Percentiles rank a stretch among this genome's conserved stretches.
These are phyloP conservation scores for Cytospora piceicola DNA, from an alignment of 2,329 filamentous ascomycete genomes.

Conservation along the genomic window DNA sequence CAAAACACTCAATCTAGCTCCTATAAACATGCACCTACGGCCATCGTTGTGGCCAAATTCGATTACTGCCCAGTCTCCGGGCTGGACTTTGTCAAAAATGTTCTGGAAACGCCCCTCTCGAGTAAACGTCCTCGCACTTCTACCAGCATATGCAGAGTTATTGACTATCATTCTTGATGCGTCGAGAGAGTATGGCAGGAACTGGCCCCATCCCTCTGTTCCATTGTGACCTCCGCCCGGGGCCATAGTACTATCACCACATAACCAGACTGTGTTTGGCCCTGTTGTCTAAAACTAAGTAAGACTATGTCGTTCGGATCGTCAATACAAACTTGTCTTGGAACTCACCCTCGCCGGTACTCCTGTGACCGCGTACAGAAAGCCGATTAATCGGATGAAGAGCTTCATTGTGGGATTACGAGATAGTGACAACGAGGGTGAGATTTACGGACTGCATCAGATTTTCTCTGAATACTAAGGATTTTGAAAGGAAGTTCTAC, in stretches of 20 bases:
- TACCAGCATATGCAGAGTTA: constrained; percentile 58
- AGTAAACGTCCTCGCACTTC: constrained; percentile 57
- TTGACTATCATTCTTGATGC: constrained; percentile 39
- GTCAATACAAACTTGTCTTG: not conserved
- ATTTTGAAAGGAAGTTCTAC: too few relatives aligned
- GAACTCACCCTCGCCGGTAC: not conserved
- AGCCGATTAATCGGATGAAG: not conserved
- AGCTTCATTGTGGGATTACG: constrained; percentile 1
- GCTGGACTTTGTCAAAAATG: constrained; percentile 47
- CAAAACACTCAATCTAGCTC: not conserved
- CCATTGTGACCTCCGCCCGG: constrained; percentile 29
- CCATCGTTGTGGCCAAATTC: constrained; percentile 66
- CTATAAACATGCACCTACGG: not conserved
- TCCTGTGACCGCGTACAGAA: not conserved
- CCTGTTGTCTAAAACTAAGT: not conserved
- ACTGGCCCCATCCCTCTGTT: constrained; percentile 31
- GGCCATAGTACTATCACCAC: constrained; percentile 32
- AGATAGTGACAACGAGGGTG: not conserved
- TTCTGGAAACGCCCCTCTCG: constrained; percentile 56
- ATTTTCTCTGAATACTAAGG: not conserved
- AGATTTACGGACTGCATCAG: not conserved
- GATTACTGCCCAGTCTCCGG: constrained; percentile 59
- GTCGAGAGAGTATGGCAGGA: constrained; percentile 31
- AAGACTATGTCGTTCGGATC: not conserved
- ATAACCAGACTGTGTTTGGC: constrained; percentile 25